A percentile compares a stretch with the other conserved stretches of the same genome.
phyloP scores from a whole-genome alignment of 352 stramenopile species.

The Globisporangium irregulare region DNA sequence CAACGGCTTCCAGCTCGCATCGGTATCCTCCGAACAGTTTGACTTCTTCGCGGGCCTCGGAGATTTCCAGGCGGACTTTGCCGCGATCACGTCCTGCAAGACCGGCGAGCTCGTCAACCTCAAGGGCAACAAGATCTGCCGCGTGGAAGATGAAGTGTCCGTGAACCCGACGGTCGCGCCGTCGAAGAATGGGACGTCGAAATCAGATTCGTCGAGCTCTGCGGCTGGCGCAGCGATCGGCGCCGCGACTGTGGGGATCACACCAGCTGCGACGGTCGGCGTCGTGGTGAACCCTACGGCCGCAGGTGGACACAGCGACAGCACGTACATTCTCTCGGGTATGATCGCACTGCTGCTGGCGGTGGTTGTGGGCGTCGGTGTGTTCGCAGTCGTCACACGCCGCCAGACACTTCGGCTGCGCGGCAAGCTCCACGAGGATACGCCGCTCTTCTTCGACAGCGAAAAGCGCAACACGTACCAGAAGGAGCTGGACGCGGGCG shows the following conservation, averaged over 20 bases:
- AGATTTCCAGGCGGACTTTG: constrained; percentile 54
- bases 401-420: constrained; percentile 35
- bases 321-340: constrained; percentile 48
- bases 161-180: constrained; percentile 27
- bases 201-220: constrained; percentile 8
- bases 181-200: constrained; percentile 24
- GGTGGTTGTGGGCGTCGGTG: constrained; percentile 27
- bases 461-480: constrained; percentile 55
- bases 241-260: background rate
- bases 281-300: constrained; percentile 28
- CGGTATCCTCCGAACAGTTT: constrained; percentile 49
- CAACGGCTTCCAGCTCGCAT: constrained; percentile 59
- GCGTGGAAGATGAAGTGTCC: constrained; percentile 31
- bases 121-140: constrained; percentile 54
- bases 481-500: constrained; percentile 50
- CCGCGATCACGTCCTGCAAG: constrained; percentile 42
- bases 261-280: constrained; percentile 26
- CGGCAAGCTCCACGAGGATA: constrained; percentile 66
- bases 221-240: background rate
- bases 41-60: constrained; percentile 64
- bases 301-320: constrained; percentile 25
- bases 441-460: constrained; percentile 69
- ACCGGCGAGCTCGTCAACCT: constrained; percentile 49
- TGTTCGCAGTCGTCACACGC: constrained; percentile 42
- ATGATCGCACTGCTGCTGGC: constrained; percentile 39